These are phyloP conservation scores for Chalciporus sp. DNA, from an alignment of 1,284 basidiomycete species.

Conservation along the genomic window DNA sequence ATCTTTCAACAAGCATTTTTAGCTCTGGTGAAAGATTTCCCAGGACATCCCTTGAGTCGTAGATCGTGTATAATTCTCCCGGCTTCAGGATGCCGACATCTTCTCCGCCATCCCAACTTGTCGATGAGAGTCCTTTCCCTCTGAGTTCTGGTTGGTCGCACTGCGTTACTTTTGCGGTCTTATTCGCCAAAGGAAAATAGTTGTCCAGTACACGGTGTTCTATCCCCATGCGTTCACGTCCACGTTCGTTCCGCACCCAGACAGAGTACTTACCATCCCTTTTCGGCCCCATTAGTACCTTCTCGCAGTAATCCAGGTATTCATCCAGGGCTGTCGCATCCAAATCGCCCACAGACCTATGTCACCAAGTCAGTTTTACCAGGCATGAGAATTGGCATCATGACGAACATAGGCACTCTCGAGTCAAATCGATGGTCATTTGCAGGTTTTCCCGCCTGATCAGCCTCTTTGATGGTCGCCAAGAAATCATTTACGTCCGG, in stretches of 20 bases:
- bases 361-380: conserved; percentile 8
- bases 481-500: conserved; percentile 59
- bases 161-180: not conserved
- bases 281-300: conserved; percentile 46
- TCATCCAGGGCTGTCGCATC: conserved; percentile 57
- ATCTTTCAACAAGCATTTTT: conserved; percentile 48
- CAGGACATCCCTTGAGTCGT: conserved; percentile 56
- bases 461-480: conserved; percentile 43
- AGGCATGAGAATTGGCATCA: conserved; percentile 10
- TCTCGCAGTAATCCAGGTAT: conserved; percentile 69
- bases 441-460: conserved; percentile 36
- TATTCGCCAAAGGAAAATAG: conserved; percentile 44
- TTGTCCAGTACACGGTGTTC: conserved; percentile 36
- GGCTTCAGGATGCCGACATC: conserved; percentile 40
- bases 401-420: conserved; percentile 36
- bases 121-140: conserved; percentile 33
- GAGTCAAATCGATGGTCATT: conserved; percentile 39
- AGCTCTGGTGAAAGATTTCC: conserved; percentile 58
- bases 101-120: conserved; percentile 14
- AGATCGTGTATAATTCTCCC: conserved; percentile 61
- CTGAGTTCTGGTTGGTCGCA: conserved; percentile 1
- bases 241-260: conserved; percentile 13
- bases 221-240: conserved; percentile 15
- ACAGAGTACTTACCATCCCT: conserved; percentile 23
- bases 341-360: conserved; percentile 60